phyloP scores from a whole-genome alignment of 345 rosid genomes.

The Gossypium herbaceum region DNA sequence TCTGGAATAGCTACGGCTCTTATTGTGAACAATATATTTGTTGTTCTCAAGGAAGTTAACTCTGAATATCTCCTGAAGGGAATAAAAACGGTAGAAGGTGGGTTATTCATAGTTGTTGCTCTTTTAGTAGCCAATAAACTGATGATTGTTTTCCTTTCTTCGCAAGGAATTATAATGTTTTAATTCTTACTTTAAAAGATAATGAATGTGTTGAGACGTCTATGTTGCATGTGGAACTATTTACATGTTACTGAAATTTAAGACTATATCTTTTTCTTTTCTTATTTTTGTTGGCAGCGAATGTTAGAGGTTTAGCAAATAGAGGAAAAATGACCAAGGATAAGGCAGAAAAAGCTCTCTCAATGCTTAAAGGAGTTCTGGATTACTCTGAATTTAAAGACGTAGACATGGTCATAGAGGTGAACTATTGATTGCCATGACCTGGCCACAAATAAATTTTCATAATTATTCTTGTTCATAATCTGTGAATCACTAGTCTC shows the following conservation, averaged over 20 bases:
- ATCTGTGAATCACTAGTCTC: neutral
- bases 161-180: neutral
- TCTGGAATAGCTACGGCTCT: slow-evolving; percentile 92
- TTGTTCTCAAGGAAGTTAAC: slow-evolving; percentile 85
- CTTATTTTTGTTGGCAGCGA: slow-evolving; percentile 43
- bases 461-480: neutral
- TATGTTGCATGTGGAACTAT: neutral
- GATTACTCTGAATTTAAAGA: slow-evolving; percentile 81
- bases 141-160: neutral
- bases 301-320: slow-evolving; percentile 62
- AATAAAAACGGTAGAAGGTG: slow-evolving; percentile 73
- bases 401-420: slow-evolving; percentile 98
- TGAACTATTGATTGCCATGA: slow-evolving; percentile 15
- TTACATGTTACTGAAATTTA: slow-evolving; percentile 10
- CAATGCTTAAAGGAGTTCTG: slow-evolving; percentile 72
- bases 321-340: slow-evolving; percentile 63
- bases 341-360: slow-evolving; percentile 68
- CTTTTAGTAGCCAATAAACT: neutral
- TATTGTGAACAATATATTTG: slow-evolving; percentile 55
- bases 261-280: neutral
- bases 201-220: neutral
- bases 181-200: neutral
- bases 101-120: neutral
- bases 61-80: slow-evolving; percentile 81
- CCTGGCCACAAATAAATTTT: neutral